These are phyloP conservation scores for Amaranthus tricolor DNA, from an alignment of 179 eudicot species.

Conservation along the genomic window DNA sequence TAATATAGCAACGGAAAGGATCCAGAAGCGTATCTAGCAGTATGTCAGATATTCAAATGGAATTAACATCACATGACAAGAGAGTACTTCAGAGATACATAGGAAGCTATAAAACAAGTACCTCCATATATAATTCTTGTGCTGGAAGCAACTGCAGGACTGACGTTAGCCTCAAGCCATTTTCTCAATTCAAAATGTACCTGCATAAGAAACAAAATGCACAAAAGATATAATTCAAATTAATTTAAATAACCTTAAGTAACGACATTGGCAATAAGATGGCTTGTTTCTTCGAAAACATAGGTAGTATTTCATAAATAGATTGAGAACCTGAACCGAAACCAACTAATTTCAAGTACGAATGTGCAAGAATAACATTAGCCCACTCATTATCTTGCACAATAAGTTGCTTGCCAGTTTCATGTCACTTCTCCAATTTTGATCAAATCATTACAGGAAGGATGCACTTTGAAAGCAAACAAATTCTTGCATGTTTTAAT, in stretches of 20 bases:
- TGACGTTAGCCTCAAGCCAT: slow-evolving; percentile 64
- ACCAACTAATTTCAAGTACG: not conserved
- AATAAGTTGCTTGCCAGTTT: not conserved
- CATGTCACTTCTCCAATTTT: not conserved
- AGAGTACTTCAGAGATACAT: not conserved
- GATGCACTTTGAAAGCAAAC: too few relatives aligned
- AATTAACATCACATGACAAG: not conserved
- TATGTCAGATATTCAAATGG: not conserved
- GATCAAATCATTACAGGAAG: too few relatives aligned
- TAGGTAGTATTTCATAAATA: not conserved
- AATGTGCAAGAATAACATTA: not conserved
- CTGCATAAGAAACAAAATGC: slow-evolving; percentile 30
- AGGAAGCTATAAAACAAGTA: slow-evolving; percentile 19
- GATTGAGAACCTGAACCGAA: not conserved
- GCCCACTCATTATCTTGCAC: not conserved
- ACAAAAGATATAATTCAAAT: not conserved
- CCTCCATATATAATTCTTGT: slow-evolving; percentile 95
- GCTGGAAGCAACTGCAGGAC: slow-evolving; percentile 67
- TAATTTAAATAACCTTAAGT: not conserved
- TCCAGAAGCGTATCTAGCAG: not conserved
- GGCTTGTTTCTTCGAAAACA: too few relatives aligned
- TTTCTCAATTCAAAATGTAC: slow-evolving; percentile 78
- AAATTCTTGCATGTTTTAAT: too few relatives aligned
- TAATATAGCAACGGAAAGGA: too few relatives aligned
- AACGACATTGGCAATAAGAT: too few relatives aligned